Base-by-base conservation (phyloP, 106 monocot species). In the Phalaenopsis equestris region DNA sequence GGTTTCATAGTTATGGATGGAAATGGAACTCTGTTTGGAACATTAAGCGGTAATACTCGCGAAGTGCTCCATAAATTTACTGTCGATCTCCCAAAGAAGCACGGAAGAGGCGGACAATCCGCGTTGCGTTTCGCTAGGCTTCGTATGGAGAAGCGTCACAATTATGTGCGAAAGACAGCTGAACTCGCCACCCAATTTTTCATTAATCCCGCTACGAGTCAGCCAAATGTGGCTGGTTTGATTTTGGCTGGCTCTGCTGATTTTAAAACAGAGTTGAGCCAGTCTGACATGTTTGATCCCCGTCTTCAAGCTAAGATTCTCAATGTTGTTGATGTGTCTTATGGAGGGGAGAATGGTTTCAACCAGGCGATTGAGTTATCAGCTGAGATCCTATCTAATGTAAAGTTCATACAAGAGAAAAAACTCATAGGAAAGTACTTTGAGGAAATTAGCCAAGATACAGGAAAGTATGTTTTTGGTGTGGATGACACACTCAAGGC, bases 381-480 rank as follows among this genome's bases (percentile, higher is more conserved):
- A 19, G 46, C 82, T 38, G 82, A 82, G 45, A 77, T 82, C 46
- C 77, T 82, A 10, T 46, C 82, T 37, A 82, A 77, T 49, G 82
- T 82, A 23, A 82, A 82, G 68, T 82, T 82, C 41, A 82, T 82
- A 58, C 82, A 82, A 23, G 82, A 82, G 37, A 82, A 82, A 42
- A 82, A 82, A 16, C 42, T 82, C 10, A 82, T 82, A 3, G 82
- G 82, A 2, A 82, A 82, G 57, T 82, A 82, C 30, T 82, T 82
- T 37, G 82, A 82, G 82, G 82, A 82, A 49, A 82, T 82, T 19
- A 82, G 82, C 52, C 82, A 82, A 41, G 82, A 82, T 38, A 82
- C 82, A 0, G 82, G 82, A 0, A 82, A 82, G 38, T 82, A 82
- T 70, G 82, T 77, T 3, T 82, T 82, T 55, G 82, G 82, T 18